phyloP scores from a whole-genome alignment of 495 filamentous ascomycete species.

The Penicillium bovifimosum region DNA sequence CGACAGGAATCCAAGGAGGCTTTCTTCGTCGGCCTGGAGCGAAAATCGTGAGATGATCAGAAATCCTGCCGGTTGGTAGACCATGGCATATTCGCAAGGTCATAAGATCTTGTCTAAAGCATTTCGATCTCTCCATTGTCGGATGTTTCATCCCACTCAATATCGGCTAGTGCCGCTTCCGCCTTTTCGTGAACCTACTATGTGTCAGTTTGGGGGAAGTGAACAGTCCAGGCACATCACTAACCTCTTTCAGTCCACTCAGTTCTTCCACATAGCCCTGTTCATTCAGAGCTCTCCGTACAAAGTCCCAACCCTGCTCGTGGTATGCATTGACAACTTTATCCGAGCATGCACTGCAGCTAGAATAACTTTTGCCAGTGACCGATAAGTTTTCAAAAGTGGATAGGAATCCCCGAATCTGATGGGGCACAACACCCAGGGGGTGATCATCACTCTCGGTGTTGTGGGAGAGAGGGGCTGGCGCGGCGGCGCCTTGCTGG shows the following conservation, averaged over 20 bases:
- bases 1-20: conserved; percentile 81
- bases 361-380: conserved; percentile 76
- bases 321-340: conserved; percentile 68
- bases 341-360: conserved; percentile 86
- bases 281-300: conserved; percentile 78
- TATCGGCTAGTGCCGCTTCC: conserved; percentile 56
- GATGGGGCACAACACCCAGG: conserved; percentile 84
- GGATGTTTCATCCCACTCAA: conserved; percentile 57
- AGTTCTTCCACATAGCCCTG: conserved; percentile 84
- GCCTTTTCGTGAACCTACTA: conserved; percentile 64
- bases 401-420: conserved; percentile 86
- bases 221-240: neutral
- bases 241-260: conserved; percentile 83
- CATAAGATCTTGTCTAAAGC: conserved; percentile 12
- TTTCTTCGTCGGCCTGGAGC: conserved; percentile 73
- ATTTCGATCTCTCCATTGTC: conserved; percentile 42
- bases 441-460: conserved; percentile 66
- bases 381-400: conserved; percentile 80
- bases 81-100: neutral
- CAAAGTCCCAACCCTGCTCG: conserved; percentile 77
- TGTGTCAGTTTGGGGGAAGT: conserved; percentile 18
- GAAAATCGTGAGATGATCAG: conserved; percentile 27
- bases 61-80: neutral
- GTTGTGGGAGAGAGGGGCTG: conserved; percentile 50
- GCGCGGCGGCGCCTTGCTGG: conserved; percentile 53